A percentile compares a stretch with the other conserved stretches of the same genome.
Evolutionary conservation across 768 basidiomycete genomes (phyloP).

Genomic region (Trametes cinnabarina): DNA sequence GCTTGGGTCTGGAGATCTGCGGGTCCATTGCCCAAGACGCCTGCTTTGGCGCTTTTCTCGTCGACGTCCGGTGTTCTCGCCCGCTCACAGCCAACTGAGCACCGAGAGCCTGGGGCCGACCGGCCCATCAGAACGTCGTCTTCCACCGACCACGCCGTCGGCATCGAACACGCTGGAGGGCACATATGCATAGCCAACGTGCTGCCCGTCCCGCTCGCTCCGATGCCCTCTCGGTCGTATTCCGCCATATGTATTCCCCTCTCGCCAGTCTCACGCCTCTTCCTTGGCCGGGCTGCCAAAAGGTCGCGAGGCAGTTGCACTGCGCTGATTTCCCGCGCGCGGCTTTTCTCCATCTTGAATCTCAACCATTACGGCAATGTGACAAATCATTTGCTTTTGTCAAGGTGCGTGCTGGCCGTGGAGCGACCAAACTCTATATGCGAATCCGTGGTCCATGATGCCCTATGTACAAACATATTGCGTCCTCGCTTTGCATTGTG

Average conservation of each 20-base stretch:
- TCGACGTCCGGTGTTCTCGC: slow-evolving; percentile 18
- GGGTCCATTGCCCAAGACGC: background rate
- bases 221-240: slow-evolving; percentile 4
- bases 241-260: background rate
- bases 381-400: background rate
- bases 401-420: background rate
- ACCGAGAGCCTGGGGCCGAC: background rate
- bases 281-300: background rate
- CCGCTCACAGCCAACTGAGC: background rate
- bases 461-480: slow-evolving; percentile 16
- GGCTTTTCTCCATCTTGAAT: background rate
- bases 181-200: background rate
- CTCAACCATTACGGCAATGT: background rate
- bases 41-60: background rate
- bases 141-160: slow-evolving; percentile 18
- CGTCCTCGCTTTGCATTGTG: background rate
- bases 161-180: slow-evolving; percentile 18
- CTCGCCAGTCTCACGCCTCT: background rate
- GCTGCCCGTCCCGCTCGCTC: slow-evolving; percentile 1
- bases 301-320: background rate
- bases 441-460: slow-evolving; percentile 3
- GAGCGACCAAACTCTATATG: background rate
- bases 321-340: background rate
- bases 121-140: slow-evolving; percentile 13
- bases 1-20: background rate